phyloP scores from a whole-genome alignment of 148 eudicot genomes.

The Salicornia ramosissima region DNA sequence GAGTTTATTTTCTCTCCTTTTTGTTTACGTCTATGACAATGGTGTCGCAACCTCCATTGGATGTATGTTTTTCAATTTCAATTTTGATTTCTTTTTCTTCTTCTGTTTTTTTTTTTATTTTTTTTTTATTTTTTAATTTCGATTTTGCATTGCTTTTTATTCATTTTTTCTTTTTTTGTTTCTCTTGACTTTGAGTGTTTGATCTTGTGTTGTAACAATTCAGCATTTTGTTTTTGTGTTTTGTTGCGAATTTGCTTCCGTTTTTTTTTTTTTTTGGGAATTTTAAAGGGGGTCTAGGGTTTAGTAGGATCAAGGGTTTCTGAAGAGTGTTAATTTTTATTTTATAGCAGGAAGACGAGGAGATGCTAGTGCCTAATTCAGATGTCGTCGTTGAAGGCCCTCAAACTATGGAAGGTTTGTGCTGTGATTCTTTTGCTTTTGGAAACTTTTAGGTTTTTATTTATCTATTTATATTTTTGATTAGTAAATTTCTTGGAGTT shows the following conservation, averaged over 20 bases:
- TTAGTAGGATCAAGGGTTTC: conserved; percentile 38
- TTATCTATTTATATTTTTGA: not conserved
- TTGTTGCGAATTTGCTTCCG: conserved; percentile 7
- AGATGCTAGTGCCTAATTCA: conserved; percentile 73
- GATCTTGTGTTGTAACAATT: conserved; percentile 29
- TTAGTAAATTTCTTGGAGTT: conserved; percentile 8
- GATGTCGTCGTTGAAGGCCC: conserved; percentile 63
- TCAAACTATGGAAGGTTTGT: conserved; percentile 67
- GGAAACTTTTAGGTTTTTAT: not conserved
- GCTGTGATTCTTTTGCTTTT: not conserved
- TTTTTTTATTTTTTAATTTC: not conserved
- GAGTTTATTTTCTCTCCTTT: not conserved
- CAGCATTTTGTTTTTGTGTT: conserved; percentile 3
- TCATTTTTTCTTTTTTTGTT: conserved; percentile 5
- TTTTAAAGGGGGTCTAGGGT: conserved; percentile 16
- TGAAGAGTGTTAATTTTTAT: conserved; percentile 21
- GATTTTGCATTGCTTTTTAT: not conserved
- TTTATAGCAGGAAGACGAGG: conserved; percentile 77
- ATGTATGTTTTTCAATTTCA: conserved; percentile 33
- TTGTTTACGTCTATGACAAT: conserved; percentile 44
- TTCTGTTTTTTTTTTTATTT: not conserved
- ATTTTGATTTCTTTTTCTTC: not conserved
- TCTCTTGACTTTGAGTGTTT: conserved; percentile 11
- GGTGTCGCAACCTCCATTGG: conserved; percentile 66
- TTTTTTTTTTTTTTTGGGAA: conserved; percentile 14